These are phyloP conservation scores for Phytopythium cucurbitacearum DNA, from an alignment of 352 stramenopile species.

Conservation along the genomic window DNA sequence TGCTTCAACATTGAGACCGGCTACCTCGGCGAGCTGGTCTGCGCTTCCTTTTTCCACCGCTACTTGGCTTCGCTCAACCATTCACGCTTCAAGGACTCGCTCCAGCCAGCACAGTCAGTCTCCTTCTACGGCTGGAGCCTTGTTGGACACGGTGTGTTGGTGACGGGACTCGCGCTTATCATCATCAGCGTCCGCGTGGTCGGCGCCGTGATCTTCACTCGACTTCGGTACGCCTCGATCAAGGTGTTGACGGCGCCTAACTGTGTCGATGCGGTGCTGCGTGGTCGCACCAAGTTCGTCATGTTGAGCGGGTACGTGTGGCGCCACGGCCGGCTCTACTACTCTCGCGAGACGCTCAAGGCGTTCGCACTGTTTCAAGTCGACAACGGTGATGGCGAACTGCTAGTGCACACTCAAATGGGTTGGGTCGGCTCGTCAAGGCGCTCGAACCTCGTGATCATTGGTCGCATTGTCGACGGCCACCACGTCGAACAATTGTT, in stretches of 20 bases:
- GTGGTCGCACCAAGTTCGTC: constrained; percentile 5
- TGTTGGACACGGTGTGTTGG: constrained; percentile 18
- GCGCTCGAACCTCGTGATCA: no score
- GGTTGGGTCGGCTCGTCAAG: no score
- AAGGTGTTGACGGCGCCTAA: constrained; percentile 8
- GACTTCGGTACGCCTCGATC: constrained; percentile 8
- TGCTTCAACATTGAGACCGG: constrained; percentile 31
- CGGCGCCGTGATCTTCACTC: constrained; percentile 7
- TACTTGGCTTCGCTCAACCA: constrained; percentile 22
- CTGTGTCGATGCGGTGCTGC: constrained; percentile 12
- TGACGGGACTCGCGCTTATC: constrained; percentile 9
- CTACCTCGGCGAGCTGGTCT: constrained; percentile 19
- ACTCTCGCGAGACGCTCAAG: constrained; percentile 9
- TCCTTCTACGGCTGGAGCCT: constrained; percentile 28
- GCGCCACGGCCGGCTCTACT: constrained; percentile 12
- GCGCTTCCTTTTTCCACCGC: constrained; percentile 16
- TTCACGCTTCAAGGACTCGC: constrained; percentile 13
- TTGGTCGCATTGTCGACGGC: no score
- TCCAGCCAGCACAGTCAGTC: constrained; percentile 1
- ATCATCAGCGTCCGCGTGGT: constrained; percentile 13
- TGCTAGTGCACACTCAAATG: no score
- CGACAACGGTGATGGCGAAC: no score
- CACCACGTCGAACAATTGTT: no score
- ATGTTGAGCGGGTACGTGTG: constrained; percentile 11
- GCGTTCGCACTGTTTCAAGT: constrained; percentile 8